phyloP scores from a whole-genome alignment of 345 rosid species.

The Rhizophora mangle region DNA sequence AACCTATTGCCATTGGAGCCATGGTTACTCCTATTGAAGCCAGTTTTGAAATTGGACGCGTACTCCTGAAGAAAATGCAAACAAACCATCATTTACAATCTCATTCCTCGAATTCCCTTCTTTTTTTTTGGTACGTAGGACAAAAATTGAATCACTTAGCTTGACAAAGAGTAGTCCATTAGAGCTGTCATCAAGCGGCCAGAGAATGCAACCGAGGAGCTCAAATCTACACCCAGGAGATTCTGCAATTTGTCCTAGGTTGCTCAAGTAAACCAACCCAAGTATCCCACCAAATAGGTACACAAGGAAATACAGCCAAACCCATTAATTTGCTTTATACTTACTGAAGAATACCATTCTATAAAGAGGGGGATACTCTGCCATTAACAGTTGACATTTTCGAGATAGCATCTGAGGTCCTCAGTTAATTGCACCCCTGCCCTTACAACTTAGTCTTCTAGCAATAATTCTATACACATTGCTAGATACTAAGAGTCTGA shows the following conservation, averaged over 20 bases:
- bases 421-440: too few species aligned
- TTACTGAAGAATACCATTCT: too few species aligned
- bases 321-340: too few species aligned
- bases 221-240: conserved; percentile 47
- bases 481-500: too few species aligned
- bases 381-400: too few species aligned
- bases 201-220: conserved; percentile 63
- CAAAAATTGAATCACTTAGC: conserved; percentile 28
- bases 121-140: too few species aligned
- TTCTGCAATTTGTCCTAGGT: conserved; percentile 78
- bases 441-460: too few species aligned
- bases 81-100: too few species aligned
- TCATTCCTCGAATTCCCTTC: too few species aligned
- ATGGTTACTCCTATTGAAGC: conserved; percentile 49
- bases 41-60: conserved; percentile 44
- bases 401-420: too few species aligned
- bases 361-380: too few species aligned
- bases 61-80: conserved; percentile 35
- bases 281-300: conserved; percentile 63
- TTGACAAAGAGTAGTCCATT: conserved; percentile 53
- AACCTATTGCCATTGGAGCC: conserved; percentile 58
- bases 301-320: conserved; percentile 65
- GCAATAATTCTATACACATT: too few species aligned
- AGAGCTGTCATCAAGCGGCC: conserved; percentile 77
- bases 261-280: conserved; percentile 63